Base-by-base conservation (phyloP, 164 flowering plant species). In the Taxillus chinensis region DNA sequence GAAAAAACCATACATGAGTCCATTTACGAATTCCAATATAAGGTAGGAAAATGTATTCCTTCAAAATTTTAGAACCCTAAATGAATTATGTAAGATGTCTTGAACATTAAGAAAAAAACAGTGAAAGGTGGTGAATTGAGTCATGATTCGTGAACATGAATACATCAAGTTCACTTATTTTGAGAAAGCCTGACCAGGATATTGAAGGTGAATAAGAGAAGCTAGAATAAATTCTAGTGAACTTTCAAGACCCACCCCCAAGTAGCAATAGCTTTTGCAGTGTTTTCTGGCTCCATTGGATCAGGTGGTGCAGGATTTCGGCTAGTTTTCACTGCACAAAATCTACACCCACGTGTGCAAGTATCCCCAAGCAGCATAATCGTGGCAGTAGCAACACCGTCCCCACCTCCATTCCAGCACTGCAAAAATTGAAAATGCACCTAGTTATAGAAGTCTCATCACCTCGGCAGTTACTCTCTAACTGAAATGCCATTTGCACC, bases 371-470 rank as follows among this genome's bases (percentile, higher is more conserved):
- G 82, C 68, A 90, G 75, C 98, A 93, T 93, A 64, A 93, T 93
- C 0, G 97, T 93, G 13, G 98, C 98, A 0, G 97, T 90, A 12
- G 96, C 82, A 75, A 88, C 80, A 55, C 96, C 98, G 75, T 88
- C 96, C 27, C 77, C 91, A 51, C 98, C 97, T 27, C 98, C 98
- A 79, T 86, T 88, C 98, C 98, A 93, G 71, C 97, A 93, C 95
- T 88, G 73, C 8, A 55, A 15, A 7, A n/a, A 55, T 17, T 14
- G 7, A 53, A 14, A 17, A 53, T 7, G 37, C 14, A 5, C 3
- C 14, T 3, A 6, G 5, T 53, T 17, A 53, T 14, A 14, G 15
- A n/a, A 53, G 46, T 53, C 7, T 53, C 37, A 7, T 53, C 14
- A 13, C 56, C 5, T 53, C 14, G 8, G 3, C 37, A 53, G 37